Percentiles rank a stretch among this genome's conserved stretches.
phyloP scores from a whole-genome alignment of 139 green algal genomes.

The Chlorella sp. region DNA sequence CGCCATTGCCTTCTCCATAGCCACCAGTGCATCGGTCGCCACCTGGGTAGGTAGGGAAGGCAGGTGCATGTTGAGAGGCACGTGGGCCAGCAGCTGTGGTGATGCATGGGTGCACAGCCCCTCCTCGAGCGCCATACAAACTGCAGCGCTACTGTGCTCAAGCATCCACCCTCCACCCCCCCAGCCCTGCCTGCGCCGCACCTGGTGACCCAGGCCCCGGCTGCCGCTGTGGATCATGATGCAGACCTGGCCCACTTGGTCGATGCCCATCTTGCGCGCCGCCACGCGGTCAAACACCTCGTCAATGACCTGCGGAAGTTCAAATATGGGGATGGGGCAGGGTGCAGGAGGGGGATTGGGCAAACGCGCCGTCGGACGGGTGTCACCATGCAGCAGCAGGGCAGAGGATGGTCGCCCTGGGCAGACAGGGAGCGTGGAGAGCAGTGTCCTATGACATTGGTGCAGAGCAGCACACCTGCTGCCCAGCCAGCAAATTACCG shows the following conservation, averaged over 20 bases:
- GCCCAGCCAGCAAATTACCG: too few relatives aligned
- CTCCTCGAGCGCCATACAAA: not conserved
- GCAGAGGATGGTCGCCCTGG: too few relatives aligned
- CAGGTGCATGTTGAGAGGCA: not conserved
- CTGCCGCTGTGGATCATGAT: conserved; percentile 92
- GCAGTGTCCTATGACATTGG: too few relatives aligned
- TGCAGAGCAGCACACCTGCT: too few relatives aligned
- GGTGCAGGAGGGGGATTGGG: not conserved
- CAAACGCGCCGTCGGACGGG: too few relatives aligned
- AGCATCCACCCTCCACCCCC: not conserved
- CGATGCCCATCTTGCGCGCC: conserved; percentile 84
- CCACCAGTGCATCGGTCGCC: conserved; percentile 85
- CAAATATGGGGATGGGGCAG: not conserved
- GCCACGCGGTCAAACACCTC: conserved; percentile 86
- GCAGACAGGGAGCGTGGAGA: too few relatives aligned
- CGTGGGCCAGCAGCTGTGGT: not conserved
- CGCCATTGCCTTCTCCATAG: conserved; percentile 88
- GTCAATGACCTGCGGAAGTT: conserved; percentile 58
- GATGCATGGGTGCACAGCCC: not conserved
- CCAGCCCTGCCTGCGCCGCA: not conserved
- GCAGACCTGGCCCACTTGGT: conserved; percentile 70
- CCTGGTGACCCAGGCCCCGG: conserved; percentile 87
- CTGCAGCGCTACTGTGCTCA: not conserved
- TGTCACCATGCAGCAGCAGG: too few relatives aligned
- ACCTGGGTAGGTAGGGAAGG: conserved; percentile 55